A percentile compares a stretch with the other conserved stretches of the same genome.
phyloP scores from a whole-genome alignment of 1,284 basidiomycete genomes.

The Pseudozyma flocculosa region DNA sequence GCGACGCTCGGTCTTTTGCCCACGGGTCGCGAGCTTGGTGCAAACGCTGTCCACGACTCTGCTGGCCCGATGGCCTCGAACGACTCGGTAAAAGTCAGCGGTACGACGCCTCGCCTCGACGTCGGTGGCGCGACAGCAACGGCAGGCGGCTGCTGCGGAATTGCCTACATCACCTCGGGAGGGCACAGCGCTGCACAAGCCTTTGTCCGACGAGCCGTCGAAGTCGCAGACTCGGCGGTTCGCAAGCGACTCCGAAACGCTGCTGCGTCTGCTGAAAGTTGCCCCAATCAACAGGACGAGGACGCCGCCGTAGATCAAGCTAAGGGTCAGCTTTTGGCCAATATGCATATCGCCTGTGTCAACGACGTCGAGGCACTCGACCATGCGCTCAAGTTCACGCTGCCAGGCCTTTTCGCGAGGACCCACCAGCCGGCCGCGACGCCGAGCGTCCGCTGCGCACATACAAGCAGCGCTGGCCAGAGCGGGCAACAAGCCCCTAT shows the following conservation, averaged over 20 bases:
- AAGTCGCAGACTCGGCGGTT: slow-evolving; percentile 10
- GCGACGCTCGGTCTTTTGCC: slow-evolving; percentile 31
- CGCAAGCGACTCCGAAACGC: slow-evolving; percentile 4
- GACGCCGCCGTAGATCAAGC: slow-evolving; percentile 13
- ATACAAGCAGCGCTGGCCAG: too few species aligned
- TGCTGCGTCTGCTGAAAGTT: neutral
- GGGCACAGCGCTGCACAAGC: slow-evolving; percentile 22
- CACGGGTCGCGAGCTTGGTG: neutral
- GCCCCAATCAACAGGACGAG: slow-evolving; percentile 5
- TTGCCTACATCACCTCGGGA: slow-evolving; percentile 26
- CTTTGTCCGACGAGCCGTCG: slow-evolving; percentile 15
- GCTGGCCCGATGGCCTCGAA: too few species aligned
- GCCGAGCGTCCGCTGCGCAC: neutral
- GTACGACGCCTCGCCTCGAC: slow-evolving; percentile 1
- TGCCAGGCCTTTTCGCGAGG: slow-evolving; percentile 27
- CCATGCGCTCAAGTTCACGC: slow-evolving; percentile 40
- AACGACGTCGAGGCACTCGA: slow-evolving; percentile 29
- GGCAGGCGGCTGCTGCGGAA: slow-evolving; percentile 9
- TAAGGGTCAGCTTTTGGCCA: slow-evolving; percentile 10
- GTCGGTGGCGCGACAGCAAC: slow-evolving; percentile 6
- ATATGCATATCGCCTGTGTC: slow-evolving; percentile 27
- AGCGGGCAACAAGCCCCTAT: too few species aligned
- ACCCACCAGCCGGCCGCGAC: neutral
- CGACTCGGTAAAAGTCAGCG: too few species aligned
- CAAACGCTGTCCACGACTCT: too few species aligned